Conservation (phyloP, 208 protist genomes). For the Acanthamoeba rhysodes region DNA sequence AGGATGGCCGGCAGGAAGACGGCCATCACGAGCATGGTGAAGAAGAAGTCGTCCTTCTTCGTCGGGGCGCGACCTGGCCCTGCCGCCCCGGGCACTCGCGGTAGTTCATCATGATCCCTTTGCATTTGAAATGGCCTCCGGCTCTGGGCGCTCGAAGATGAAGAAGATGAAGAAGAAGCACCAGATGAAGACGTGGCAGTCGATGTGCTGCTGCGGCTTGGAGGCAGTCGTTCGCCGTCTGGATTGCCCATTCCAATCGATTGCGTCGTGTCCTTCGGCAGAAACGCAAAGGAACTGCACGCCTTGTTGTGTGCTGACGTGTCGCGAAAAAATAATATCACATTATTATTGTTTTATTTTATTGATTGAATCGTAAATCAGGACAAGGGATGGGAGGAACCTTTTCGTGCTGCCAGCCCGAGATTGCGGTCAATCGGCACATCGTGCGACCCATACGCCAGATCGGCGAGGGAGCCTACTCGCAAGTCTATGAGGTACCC, state of each 20-base stretch:
- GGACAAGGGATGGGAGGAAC: slow-evolving; percentile 3
- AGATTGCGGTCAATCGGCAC: background rate
- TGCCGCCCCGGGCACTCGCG: background rate
- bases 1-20: slow-evolving; percentile 30
- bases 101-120: background rate
- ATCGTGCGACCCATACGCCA: background rate
- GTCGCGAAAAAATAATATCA: too few species aligned
- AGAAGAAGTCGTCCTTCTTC: slow-evolving; percentile 48
- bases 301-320: too few species aligned
- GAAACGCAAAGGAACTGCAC: too few species aligned
- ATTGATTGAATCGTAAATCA: too few species aligned
- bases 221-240: background rate
- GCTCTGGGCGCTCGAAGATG: background rate
- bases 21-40: slow-evolving; percentile 11
- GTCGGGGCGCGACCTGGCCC: too few species aligned
- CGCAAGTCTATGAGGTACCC: slow-evolving; percentile 18
- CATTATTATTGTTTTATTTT: too few species aligned
- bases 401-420: background rate
- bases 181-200: background rate
- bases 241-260: background rate
- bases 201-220: background rate
- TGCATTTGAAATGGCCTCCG: too few species aligned
- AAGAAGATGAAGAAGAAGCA: background rate
- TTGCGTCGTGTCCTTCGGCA: too few species aligned
- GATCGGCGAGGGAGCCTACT: slow-evolving; percentile 17